phyloP scores from a whole-genome alignment of 2,329 filamentous ascomycete genomes.

The Apiospora pterosperma region DNA sequence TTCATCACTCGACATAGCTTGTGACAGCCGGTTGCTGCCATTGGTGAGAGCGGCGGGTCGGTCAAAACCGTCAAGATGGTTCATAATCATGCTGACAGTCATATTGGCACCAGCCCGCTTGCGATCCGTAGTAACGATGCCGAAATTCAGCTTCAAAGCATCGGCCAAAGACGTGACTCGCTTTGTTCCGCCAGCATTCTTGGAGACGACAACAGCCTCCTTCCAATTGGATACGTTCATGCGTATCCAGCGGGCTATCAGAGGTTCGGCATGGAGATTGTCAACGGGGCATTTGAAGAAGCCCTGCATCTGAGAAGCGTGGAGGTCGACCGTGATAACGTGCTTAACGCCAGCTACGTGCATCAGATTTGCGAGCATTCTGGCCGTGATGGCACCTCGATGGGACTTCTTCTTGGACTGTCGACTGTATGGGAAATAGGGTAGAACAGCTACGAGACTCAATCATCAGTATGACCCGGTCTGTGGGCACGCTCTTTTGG shows the following conservation, averaged over 20 bases:
- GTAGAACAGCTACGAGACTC: constrained; percentile 64
- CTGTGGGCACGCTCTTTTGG: background rate
- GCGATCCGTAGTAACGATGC: constrained; percentile 86
- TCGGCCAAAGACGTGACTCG: constrained; percentile 94
- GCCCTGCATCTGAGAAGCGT: constrained; percentile 98
- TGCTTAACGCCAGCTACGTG: constrained; percentile 93
- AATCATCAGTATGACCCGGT: background rate
- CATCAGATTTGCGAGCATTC: constrained; percentile 94
- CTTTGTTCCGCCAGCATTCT: constrained; percentile 97
- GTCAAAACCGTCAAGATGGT: constrained; percentile 56
- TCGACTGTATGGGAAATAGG: constrained; percentile 98
- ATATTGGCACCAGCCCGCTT: constrained; percentile 62
- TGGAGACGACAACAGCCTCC: constrained; percentile 93
- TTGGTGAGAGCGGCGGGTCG: constrained; percentile 19
- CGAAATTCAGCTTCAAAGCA: constrained; percentile 94
- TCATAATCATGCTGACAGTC: constrained; percentile 76
- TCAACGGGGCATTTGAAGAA: constrained; percentile 98
- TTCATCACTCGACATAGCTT: constrained; percentile 17
- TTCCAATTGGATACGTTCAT: constrained; percentile 84
- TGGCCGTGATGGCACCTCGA: constrained; percentile 90
- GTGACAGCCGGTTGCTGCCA: constrained; percentile 20
- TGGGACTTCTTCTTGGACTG: constrained; percentile 99
- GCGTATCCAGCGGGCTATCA: constrained; percentile 93
- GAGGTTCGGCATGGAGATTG: constrained; percentile 92
- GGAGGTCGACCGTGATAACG: constrained; percentile 94